Base-by-base conservation (phyloP, 163 green algal species). In the Picocystis sp. region DNA sequence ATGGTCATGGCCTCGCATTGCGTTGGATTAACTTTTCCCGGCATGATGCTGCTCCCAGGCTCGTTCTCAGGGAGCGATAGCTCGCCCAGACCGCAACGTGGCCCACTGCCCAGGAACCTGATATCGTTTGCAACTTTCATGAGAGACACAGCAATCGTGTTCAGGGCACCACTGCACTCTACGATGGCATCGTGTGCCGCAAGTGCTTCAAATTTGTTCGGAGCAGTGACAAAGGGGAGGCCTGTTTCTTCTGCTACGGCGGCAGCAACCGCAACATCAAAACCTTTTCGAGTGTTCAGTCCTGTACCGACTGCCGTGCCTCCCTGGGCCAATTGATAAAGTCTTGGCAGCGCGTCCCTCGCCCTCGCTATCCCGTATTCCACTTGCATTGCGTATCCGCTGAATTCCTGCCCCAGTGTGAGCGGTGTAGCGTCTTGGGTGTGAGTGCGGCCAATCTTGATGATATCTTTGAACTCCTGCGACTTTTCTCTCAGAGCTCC, bases 201-300 rank as follows among this genome's bases (percentile, higher is more conserved):
- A 34, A 98, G 74, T 3, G 84, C 79, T 65, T 94, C 89, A 71
- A 98, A 98, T 69, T 97, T 97, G 74, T 98, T 96, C 22, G 78
- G 77, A 2, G 89, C 89, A 11, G 82, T 92, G 1, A 83, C 61
- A 54, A 96, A 96, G 10, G 81, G 83, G 25, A 89, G 57, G 0
- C 89, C 86, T 0, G 85, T 95, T 56, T 82, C 77, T 0, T 60
- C 53, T 1, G 81, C 73, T 22, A 97, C 75, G 44, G 70, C 64
- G 22, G 57, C 65, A 3, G 78, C 84, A 22, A 92, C 72, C 44
- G 52, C 60, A 44, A 73, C 69, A 6, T 72, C 83, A 59, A 88
- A 91, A 12, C 77, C 81, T 43, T 57, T 33, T 29, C 74, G 76
- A 1, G 84, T 79, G 71, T 96, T 95, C 21, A 97, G 73, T 1